Evolutionary conservation across 2,329 filamentous ascomycete genomes (phyloP), one percentile per base, ranked within the genome.

Genomic region (Penicillium verrucosum): DNA sequence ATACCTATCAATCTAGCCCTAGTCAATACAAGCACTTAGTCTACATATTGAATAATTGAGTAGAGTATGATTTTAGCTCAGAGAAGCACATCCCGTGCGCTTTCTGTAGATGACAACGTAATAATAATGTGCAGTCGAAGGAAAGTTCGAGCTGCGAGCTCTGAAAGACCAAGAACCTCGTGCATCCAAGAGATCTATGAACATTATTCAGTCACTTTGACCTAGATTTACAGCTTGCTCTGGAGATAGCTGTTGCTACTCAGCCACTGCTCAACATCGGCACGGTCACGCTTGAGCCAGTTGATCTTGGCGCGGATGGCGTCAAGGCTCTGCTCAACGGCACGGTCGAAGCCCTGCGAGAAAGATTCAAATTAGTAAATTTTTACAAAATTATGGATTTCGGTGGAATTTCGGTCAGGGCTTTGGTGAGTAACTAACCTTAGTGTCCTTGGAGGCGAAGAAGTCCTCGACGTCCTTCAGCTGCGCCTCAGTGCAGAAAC

Each of bases 311-410:
- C 92, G 59, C 85, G 84, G 68, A 97, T 88, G 4, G 87, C 82
- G 73, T 97, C 93, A 65, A 89, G 82, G 73, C 89, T 93, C 80
- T 97, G 93, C n/a, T 91, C 90, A 56, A 97, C 80, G 47, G 89
- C 87, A 72, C 92, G 87, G 70, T 96, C 90, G 69, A 91, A 97
- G 42, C 91, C 84, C 75, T 81, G 41, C 9, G 32, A 42, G 30
- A 30, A 55, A 43, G 21, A 43, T 51, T 9, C 21, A 7, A 29
- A 45, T 67, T 57, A 68, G 63, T 58, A 43, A 51, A 18, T 47
- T 14, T n/a, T 16, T 23, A 53, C 3, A 21, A 38, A 18, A 29
- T 45, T 18, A 43, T 50, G 55, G 54, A 21, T 21, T 30, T 23
- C 36, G 18, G 9, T 23, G 27, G 43, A 45, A n/a, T 4, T 14